Conservation (phyloP, 106 monocot species). For the Apostasia ramifera region DNA sequence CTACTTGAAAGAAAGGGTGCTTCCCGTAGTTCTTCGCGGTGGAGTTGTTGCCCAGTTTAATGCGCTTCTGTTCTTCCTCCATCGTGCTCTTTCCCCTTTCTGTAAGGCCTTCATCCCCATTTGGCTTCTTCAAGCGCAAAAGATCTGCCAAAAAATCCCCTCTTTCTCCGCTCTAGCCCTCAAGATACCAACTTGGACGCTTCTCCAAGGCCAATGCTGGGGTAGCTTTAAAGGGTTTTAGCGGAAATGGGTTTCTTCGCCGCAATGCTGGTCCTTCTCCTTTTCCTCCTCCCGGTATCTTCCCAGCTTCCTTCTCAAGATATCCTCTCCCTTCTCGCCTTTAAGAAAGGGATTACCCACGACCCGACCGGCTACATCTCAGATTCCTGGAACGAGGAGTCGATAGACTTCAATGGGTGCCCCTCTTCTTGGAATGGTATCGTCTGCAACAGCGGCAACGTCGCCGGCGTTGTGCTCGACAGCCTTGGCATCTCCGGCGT, state of each 20-base stretch:
- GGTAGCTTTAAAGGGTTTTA: not conserved
- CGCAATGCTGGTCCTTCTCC: constrained; percentile 17
- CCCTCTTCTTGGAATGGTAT: constrained; percentile 95
- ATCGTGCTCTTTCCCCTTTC: not conserved
- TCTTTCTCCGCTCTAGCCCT: not conserved
- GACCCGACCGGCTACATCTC: constrained; percentile 81
- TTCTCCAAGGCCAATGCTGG: not conserved
- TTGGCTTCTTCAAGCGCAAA: constrained; percentile 4
- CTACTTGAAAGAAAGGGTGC: constrained; percentile 8
- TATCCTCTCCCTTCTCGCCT: constrained; percentile 69
- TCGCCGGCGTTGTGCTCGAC: constrained; percentile 74
- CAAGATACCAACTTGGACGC: not conserved
- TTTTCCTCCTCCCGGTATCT: constrained; percentile 25
- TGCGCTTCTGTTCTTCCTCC: constrained; percentile 7
- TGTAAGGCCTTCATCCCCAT: constrained; percentile 6
- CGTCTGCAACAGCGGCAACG: constrained; percentile 60
- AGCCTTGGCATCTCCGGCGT: constrained; percentile 41
- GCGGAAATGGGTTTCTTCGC: constrained; percentile 26
- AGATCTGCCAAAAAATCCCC: not conserved
- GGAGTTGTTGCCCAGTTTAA: constrained; percentile 34
- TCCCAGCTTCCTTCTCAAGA: constrained; percentile 81
- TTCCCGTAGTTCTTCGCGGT: constrained; percentile 15
- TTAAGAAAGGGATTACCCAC: constrained; percentile 76
- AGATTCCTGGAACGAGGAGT: constrained; percentile 93
- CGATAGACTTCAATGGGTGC: constrained; percentile 92